Evolutionary conservation across 1,284 basidiomycete species (phyloP).

Genomic region (Austropuccinia psidii): DNA sequence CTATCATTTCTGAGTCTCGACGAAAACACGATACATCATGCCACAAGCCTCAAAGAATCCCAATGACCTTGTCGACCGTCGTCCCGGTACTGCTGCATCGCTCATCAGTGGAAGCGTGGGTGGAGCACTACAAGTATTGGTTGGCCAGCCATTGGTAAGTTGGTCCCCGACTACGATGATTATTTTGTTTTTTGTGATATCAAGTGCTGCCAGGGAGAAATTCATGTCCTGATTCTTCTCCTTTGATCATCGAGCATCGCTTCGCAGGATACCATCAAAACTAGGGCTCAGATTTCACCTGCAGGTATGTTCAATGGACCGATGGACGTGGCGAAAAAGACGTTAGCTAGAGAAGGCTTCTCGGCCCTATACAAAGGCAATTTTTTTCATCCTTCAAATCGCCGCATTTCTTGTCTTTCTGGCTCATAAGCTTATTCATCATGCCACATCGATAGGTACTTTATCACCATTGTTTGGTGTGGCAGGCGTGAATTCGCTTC

Average conservation of each 20-base stretch:
- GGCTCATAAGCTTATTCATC: not conserved
- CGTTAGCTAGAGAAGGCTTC: constrained; percentile 75
- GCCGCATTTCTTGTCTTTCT: not conserved
- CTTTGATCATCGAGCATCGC: constrained; percentile 49
- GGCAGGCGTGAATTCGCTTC: constrained; percentile 86
- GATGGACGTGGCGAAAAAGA: constrained; percentile 69
- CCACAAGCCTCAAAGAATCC: no score
- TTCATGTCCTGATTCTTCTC: constrained; percentile 67
- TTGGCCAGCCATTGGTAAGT: constrained; percentile 62
- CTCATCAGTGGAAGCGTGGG: constrained; percentile 68
- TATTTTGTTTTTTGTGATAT: not conserved
- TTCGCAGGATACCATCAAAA: constrained; percentile 48
- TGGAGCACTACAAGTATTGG: constrained; percentile 66
- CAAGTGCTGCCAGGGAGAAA: constrained; percentile 42
- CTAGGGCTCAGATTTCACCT: constrained; percentile 52
- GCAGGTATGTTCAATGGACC: constrained; percentile 67
- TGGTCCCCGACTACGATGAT: not conserved
- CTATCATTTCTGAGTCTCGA: no score
- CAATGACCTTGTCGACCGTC: no score
- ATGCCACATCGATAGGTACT: constrained; percentile 58
- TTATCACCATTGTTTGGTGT: constrained; percentile 85
- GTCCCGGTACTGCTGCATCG: constrained; percentile 37
- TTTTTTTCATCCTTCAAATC: constrained; percentile 19
- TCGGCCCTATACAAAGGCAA: constrained; percentile 84
- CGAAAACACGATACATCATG: no score